These are phyloP conservation scores for Barnettozyma californica DNA, from an alignment of 805 yeast species.

Conservation along the genomic window DNA sequence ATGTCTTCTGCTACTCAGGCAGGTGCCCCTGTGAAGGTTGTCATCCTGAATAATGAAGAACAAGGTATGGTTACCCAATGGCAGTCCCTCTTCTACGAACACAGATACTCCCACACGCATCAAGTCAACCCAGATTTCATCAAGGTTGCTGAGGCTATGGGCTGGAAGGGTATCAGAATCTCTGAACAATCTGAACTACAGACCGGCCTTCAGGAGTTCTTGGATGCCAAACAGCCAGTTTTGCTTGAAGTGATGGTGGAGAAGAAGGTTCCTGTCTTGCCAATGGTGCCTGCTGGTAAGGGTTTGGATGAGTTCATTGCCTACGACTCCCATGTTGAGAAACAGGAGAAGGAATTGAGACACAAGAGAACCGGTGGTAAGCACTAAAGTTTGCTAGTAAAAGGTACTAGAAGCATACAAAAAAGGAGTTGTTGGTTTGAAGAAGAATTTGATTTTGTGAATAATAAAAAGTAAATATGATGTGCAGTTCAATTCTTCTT, in stretches of 20 bases:
- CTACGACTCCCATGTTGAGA: conserved; percentile 79
- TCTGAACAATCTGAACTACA: conserved; percentile 61
- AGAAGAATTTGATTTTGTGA: not conserved
- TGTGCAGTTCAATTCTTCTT: not conserved
- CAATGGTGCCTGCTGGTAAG: conserved; percentile 97
- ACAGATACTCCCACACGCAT: conserved; percentile 97
- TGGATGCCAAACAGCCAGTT: conserved; percentile 70
- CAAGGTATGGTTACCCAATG: conserved; percentile 99
- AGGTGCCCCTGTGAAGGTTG: conserved; percentile 80
- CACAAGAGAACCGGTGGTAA: conserved; percentile 67
- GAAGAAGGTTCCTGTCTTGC: conserved; percentile 88
- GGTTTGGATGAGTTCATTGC: conserved; percentile 88
- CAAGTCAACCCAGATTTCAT: conserved; percentile 92
- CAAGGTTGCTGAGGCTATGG: conserved; percentile 93
- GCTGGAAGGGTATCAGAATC: conserved; percentile 75
- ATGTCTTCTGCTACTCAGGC: conserved; percentile 93
- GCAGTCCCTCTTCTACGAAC: conserved; percentile 96
- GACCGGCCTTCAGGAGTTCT: conserved; percentile 56
- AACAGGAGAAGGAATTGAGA: conserved; percentile 63
- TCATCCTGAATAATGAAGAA: conserved; percentile 93
- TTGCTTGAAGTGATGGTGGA: conserved; percentile 88
- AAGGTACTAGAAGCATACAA: not conserved
- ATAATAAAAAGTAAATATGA: not conserved
- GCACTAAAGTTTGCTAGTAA: conserved; percentile 35
- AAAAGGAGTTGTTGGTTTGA: not conserved